Conservation (phyloP, 176 grass and related monocot species). For the Paspalum notatum region DNA sequence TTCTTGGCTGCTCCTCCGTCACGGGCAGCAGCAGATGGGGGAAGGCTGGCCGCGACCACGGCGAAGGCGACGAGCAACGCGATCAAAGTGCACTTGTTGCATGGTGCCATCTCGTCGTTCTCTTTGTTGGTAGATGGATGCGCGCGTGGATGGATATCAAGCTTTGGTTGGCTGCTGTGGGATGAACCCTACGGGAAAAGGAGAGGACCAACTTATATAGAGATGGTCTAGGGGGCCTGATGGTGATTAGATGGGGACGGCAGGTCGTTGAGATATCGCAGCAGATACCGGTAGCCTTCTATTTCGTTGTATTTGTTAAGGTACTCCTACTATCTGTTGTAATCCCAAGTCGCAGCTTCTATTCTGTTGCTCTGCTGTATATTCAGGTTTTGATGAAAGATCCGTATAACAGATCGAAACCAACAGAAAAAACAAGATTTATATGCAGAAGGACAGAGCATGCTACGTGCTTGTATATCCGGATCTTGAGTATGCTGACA, state of each 20-base stretch:
- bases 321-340: too few relatives aligned
- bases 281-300: too few relatives aligned
- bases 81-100: not conserved
- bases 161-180: not conserved
- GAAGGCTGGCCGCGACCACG: not conserved
- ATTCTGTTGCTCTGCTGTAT: too few relatives aligned
- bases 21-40: not conserved
- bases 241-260: not conserved
- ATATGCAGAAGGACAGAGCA: too few relatives aligned
- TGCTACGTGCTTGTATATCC: too few relatives aligned
- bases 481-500: too few relatives aligned
- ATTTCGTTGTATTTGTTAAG: too few relatives aligned
- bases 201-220: not conserved
- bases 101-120: not conserved
- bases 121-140: not conserved
- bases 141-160: not conserved
- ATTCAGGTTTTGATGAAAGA: too few relatives aligned
- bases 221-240: too few relatives aligned
- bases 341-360: too few relatives aligned
- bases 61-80: not conserved
- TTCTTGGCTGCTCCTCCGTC: not conserved
- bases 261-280: not conserved
- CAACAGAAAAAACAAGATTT: too few relatives aligned
- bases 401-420: too few relatives aligned
- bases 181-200: not conserved